A percentile compares a stretch with the other conserved stretches of the same genome.
phyloP scores from a whole-genome alignment of 257 asterid genomes.

The Anisodus tanguticus region DNA sequence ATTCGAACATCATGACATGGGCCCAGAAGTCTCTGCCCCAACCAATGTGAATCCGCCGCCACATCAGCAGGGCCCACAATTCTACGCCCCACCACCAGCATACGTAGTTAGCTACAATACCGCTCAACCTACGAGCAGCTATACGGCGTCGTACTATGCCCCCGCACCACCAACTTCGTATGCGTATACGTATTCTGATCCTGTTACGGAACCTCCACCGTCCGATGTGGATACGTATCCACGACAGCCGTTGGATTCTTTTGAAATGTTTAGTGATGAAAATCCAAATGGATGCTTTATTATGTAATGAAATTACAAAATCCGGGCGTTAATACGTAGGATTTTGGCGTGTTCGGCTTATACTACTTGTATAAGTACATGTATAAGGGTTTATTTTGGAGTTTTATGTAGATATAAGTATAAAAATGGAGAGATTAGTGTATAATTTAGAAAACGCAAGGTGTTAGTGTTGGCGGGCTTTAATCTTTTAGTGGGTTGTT shows the following conservation, averaged over 20 bases:
- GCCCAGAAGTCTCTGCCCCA: constrained; percentile 31
- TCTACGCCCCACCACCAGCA: constrained; percentile 42
- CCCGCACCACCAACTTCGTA: constrained; percentile 56
- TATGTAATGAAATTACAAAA: constrained; percentile 39
- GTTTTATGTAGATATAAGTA: neutral
- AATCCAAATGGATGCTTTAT: constrained; percentile 74
- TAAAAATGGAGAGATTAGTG: neutral
- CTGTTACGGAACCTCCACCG: constrained; percentile 44
- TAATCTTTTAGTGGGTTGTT: constrained; percentile 24
- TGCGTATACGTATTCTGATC: constrained; percentile 46
- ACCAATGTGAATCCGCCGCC: constrained; percentile 43
- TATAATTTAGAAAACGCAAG: constrained; percentile 10
- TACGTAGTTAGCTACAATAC: constrained; percentile 70
- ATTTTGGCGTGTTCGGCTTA: constrained; percentile 29
- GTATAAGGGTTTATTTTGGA: constrained; percentile 26
- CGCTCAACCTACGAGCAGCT: constrained; percentile 51
- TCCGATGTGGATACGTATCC: constrained; percentile 43
- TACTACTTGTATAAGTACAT: constrained; percentile 46
- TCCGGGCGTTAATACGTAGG: neutral
- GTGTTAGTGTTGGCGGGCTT: constrained; percentile 25
- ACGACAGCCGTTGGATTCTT: constrained; percentile 70
- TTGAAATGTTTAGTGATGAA: constrained; percentile 80
- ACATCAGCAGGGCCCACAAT: constrained; percentile 42
- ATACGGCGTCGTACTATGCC: constrained; percentile 60
- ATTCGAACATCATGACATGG: constrained; percentile 39